Conservation (phyloP, 768 basidiomycete species). For the Tulasnella sp. region DNA sequence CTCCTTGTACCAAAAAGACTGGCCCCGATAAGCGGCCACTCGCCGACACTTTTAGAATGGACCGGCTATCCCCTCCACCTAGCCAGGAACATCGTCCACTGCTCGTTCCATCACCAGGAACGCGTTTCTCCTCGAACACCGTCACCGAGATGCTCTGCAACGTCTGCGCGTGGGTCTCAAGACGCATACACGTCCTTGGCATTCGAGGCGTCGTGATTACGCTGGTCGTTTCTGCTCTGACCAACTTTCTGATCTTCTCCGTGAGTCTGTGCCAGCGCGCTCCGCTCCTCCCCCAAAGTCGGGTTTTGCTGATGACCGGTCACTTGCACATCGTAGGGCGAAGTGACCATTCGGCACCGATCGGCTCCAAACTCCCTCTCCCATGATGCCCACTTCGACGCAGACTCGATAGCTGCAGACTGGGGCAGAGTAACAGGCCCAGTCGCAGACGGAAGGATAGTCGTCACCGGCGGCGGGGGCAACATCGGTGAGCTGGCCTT, state of each 20-base stretch:
- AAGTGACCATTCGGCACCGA: not conserved
- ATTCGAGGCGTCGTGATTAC: slow-evolving; percentile 7
- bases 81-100: not conserved
- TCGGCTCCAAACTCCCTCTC: not conserved
- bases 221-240: slow-evolving; percentile 2
- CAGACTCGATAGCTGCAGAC: not conserved
- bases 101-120: not conserved
- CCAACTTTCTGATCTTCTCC: slow-evolving; percentile 27
- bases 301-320: too few species aligned
- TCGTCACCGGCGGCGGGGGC: slow-evolving; percentile 39
- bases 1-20: too few species aligned
- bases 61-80: not conserved
- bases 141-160: not conserved
- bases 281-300: not conserved
- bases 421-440: slow-evolving; percentile 31
- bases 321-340: not conserved
- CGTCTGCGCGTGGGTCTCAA: not conserved
- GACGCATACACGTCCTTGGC: not conserved
- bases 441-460: slow-evolving; percentile 36
- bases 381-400: not conserved
- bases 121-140: not conserved
- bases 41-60: not conserved
- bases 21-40: too few species aligned
- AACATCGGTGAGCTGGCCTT: slow-evolving; percentile 37
- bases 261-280: not conserved